Percentiles rank a stretch among this genome's conserved stretches.
Evolutionary conservation across 495 filamentous ascomycete species (phyloP).

Genomic region (Penicillium salamii): DNA sequence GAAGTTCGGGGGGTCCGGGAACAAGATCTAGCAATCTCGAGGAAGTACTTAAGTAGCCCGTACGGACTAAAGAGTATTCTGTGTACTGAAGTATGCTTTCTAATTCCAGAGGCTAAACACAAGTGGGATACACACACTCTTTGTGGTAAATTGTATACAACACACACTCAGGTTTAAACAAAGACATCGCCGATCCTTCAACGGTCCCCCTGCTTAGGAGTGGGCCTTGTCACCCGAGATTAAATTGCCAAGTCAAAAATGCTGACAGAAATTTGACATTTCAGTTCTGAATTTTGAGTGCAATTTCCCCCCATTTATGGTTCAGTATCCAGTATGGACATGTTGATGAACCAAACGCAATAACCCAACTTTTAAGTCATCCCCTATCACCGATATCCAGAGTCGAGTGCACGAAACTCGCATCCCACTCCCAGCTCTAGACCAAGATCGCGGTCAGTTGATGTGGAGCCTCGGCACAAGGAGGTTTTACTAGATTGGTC

Average conservation of each 20-base stretch:
- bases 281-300: background rate
- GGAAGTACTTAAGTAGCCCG: too few species aligned
- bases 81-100: too few species aligned
- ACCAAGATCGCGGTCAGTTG: background rate
- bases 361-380: background rate
- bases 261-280: background rate
- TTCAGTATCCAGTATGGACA: background rate
- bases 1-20: too few species aligned
- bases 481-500: slow-evolving; percentile 9
- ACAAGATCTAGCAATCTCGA: too few species aligned
- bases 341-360: background rate
- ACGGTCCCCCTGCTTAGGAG: background rate
- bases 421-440: background rate
- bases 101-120: too few species aligned
- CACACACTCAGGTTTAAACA: background rate
- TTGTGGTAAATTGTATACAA: too few species aligned
- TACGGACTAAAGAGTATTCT: too few species aligned
- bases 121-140: too few species aligned
- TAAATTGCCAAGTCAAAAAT: background rate
- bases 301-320: background rate
- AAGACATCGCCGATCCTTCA: background rate
- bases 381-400: too few species aligned
- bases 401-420: background rate
- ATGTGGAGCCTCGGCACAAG: slow-evolving; percentile 1
- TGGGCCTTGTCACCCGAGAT: background rate